Percentiles rank a stretch among this genome's conserved stretches.
Evolutionary conservation across 208 protist species (phyloP).

Genomic region (Histomonas meleagridis): DNA sequence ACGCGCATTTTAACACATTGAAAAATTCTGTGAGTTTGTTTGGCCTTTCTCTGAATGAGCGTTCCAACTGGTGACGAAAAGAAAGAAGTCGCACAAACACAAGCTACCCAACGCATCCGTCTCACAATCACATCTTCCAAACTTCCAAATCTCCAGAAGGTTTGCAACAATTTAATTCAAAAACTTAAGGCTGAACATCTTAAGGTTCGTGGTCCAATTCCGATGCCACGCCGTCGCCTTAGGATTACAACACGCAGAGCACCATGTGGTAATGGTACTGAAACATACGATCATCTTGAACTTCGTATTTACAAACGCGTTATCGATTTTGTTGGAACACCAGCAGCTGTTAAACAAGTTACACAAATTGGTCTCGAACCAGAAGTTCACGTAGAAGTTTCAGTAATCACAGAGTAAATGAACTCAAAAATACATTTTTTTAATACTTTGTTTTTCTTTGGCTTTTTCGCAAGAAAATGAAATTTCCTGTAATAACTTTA

Average conservation of each 20-base stretch:
- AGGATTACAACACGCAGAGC: constrained; percentile 35
- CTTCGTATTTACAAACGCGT: constrained; percentile 26
- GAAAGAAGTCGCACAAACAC: not conserved
- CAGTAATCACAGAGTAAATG: constrained; percentile 27
- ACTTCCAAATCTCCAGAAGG: not conserved
- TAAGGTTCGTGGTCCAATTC: not conserved
- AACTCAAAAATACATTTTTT: no score
- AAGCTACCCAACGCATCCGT: not conserved
- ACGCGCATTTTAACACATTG: no score
- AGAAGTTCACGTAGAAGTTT: constrained; percentile 17
- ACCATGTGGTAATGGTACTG: constrained; percentile 36
- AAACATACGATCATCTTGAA: constrained; percentile 37
- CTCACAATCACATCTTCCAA: constrained; percentile 26
- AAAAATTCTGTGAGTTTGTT: no score
- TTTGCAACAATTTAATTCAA: not conserved
- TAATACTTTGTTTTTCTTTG: no score
- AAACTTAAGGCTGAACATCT: constrained; percentile 15
- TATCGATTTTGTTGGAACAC: constrained; percentile 16
- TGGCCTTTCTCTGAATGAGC: no score
- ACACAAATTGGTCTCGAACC: constrained; percentile 22
- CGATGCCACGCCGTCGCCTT: constrained; percentile 8
- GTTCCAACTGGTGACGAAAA: constrained; percentile 24
- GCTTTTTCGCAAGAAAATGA: no score
- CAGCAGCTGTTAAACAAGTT: constrained; percentile 26
- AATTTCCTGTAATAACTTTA: no score